Conservation (phyloP, 2,329 filamentous ascomycete species). For the Arthrobotrys entomopaga region DNA sequence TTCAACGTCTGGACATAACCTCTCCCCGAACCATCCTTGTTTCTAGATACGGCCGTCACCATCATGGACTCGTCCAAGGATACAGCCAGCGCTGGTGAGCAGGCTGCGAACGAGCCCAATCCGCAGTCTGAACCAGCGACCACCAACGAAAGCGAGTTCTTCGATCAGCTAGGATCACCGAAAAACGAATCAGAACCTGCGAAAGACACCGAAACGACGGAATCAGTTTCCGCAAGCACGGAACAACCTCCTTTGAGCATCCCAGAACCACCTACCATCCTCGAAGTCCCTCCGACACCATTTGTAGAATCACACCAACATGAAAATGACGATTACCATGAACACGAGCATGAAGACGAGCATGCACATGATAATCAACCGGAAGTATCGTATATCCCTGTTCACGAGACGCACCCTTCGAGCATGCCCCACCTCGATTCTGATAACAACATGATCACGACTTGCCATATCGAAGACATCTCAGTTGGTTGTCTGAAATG, state of each 20-base stretch:
- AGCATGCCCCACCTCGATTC: constrained; percentile 35
- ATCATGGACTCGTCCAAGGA: constrained; percentile 30
- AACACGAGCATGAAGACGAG: neutral
- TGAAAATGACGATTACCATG: too few species aligned
- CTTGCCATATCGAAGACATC: constrained; percentile 48
- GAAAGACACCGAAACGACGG: neutral
- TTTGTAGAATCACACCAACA: neutral
- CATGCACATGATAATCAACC: neutral
- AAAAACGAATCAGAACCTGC: constrained; percentile 18
- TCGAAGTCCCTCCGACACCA: neutral
- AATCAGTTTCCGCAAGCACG: constrained; percentile 1
- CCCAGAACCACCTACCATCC: neutral
- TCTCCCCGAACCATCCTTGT: neutral
- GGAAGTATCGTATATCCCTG: neutral
- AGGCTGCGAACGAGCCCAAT: constrained; percentile 2
- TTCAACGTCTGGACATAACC: neutral
- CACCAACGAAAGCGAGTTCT: constrained; percentile 25
- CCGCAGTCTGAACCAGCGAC: neutral
- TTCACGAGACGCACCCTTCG: neutral
- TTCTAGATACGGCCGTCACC: neutral
- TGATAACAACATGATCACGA: constrained; percentile 44
- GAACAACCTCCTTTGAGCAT: constrained; percentile 6
- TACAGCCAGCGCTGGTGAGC: constrained; percentile 19
- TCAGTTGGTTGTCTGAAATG: constrained; percentile 49
- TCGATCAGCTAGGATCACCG: constrained; percentile 31